Evolutionary conservation across 495 filamentous ascomycete genomes (phyloP).

Genomic region (Pseudevernia furfuracea): DNA sequence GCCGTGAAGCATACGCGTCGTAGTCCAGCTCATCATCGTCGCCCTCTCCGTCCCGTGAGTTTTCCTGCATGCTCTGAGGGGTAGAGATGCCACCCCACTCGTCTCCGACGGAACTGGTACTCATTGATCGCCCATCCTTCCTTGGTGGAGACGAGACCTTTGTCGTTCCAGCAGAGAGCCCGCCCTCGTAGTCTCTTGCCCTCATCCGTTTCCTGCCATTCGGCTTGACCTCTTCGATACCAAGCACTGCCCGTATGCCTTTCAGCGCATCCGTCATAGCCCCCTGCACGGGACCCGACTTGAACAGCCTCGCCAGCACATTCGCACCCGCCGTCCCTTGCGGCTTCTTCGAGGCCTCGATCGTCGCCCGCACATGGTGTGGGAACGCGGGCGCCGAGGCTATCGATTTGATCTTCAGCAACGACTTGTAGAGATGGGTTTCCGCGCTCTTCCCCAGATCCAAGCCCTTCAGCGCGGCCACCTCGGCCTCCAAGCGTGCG

Average conservation of each 20-base stretch:
- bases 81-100: constrained; percentile 4
- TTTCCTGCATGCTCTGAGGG: not conserved
- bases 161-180: too few relatives aligned
- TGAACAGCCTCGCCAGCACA: constrained; percentile 74
- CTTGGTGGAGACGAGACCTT: too few relatives aligned
- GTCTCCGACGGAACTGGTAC: too few relatives aligned
- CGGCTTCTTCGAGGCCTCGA: constrained; percentile 34
- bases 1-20: constrained; percentile 44
- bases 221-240: constrained; percentile 23
- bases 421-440: constrained; percentile 63
- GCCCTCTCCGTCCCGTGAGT: too few relatives aligned
- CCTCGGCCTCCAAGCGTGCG: constrained; percentile 57
- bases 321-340: constrained; percentile 54
- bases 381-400: constrained; percentile 45
- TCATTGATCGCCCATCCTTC: too few relatives aligned
- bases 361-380: constrained; percentile 28
- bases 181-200: constrained; percentile 15
- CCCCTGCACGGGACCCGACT: constrained; percentile 64
- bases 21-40: constrained; percentile 35
- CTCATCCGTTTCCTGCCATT: constrained; percentile 25
- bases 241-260: constrained; percentile 43
- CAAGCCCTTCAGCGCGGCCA: constrained; percentile 62
- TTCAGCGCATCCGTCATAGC: constrained; percentile 54
- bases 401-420: constrained; percentile 66
- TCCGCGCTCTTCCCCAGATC: constrained; percentile 58